Evolutionary conservation across 2,329 filamentous ascomycete species (phyloP), one percentile per base, ranked within the genome.

Genomic region (Fusarium nematophilum): DNA sequence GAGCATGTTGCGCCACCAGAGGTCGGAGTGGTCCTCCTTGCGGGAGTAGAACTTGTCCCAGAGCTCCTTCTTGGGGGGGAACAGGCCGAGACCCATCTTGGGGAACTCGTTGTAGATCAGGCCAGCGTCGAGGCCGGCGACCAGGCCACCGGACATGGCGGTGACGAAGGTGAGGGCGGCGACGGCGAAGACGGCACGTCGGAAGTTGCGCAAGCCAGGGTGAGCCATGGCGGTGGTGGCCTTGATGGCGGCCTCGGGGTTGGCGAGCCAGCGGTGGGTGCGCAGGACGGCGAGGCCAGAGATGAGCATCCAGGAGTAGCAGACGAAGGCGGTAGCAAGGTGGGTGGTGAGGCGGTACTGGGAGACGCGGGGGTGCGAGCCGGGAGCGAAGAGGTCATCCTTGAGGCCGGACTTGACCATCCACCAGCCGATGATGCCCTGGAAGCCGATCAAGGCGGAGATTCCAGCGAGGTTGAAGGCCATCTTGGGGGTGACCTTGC

Each of bases 61-160:
- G 26, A 98, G 87, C 78, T 98, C 94, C 9, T 86, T 83, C 70
- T 84, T 86, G 1, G 94, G 94, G 2, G 94, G 94, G 1, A 92
- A 83, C 17, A 96, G 79, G 9, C 93, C 92, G 4, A 86, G 77
- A 8, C 95, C 95, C 95, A 99, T 99, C 77, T 86, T 91, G 6
- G 95, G 95, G 75, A 99, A 98, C 76, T 99, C 93, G 75, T 99
- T 99, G 82, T 99, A 99, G 77, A 99, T 98, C 52, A 99, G 83
- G 8, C 95, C 95, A 8, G 95, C 95, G 72, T 99, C 95, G 11
- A 99, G 88, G 26, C 95, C 95, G 6, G 95, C 95, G 26, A 99
- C 95, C 3, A 99, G 85, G 5, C 89, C 94, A 48, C 94, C 95
- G 4, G 95, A 97, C 85, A 99, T 91, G 70, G 91, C 93, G 4